Conservation (phyloP, 176 grass and related monocot species). For the Phoenix dactylifera region DNA sequence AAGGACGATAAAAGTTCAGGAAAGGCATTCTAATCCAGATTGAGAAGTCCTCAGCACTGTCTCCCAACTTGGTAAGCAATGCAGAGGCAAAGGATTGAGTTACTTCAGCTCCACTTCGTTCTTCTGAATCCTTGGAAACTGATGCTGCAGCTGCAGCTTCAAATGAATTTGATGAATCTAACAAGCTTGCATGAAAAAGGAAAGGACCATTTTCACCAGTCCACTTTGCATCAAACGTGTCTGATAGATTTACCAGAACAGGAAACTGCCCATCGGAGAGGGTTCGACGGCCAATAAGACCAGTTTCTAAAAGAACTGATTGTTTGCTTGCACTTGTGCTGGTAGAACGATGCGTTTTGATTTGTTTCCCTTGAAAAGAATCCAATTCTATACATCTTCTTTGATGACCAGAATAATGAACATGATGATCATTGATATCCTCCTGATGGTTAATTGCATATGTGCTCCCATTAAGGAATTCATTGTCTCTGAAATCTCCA, state of each 20-base stretch:
- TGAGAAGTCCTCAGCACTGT: slow-evolving; percentile 52
- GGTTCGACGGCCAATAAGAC: slow-evolving; percentile 57
- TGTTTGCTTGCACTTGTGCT: slow-evolving; percentile 51
- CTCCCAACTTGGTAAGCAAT: slow-evolving; percentile 48
- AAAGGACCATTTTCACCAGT: slow-evolving; percentile 49
- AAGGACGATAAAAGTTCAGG: slow-evolving; percentile 46
- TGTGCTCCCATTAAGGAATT: slow-evolving; percentile 26
- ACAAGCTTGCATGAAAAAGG: slow-evolving; percentile 24
- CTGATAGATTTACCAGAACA: slow-evolving; percentile 50
- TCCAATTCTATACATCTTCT: slow-evolving; percentile 30
- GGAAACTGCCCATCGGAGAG: slow-evolving; percentile 88
- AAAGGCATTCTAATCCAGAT: slow-evolving; percentile 53
- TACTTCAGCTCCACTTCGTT: slow-evolving; percentile 26
- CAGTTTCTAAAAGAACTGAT: slow-evolving; percentile 37
- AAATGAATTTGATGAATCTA: slow-evolving; percentile 20
- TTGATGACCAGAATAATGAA: slow-evolving; percentile 18
- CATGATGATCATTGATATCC: slow-evolving; percentile 21
- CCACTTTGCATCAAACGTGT: slow-evolving; percentile 89
- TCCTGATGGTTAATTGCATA: slow-evolving; percentile 14
- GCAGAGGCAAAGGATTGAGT: slow-evolving; percentile 42
- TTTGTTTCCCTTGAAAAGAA: slow-evolving; percentile 31
- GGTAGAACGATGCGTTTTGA: slow-evolving; percentile 38
- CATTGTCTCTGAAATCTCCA: slow-evolving; percentile 29
- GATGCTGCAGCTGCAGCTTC: slow-evolving; percentile 5
- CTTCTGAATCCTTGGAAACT: slow-evolving; percentile 46